Conservation (phyloP, 2,329 filamentous ascomycete species). For the Diaporthe batatas region DNA sequence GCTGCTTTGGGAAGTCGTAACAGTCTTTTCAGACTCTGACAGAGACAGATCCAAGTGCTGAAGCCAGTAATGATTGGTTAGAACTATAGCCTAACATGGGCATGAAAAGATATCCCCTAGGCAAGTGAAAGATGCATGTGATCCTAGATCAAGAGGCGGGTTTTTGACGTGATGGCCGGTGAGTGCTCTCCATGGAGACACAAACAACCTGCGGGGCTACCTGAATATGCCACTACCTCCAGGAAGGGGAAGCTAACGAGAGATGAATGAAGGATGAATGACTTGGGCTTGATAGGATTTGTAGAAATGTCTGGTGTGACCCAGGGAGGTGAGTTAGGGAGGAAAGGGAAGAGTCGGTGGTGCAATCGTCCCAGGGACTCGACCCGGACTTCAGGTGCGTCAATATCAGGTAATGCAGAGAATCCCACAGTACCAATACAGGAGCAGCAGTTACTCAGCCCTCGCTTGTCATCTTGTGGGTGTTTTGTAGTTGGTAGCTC, state of each 20-base stretch:
- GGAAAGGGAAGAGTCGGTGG: not conserved
- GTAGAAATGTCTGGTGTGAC: not conserved
- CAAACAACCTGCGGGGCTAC: not conserved
- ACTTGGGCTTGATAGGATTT: not conserved
- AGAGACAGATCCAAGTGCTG: not conserved
- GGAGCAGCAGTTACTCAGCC: not conserved
- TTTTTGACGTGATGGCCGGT: not conserved
- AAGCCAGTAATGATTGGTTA: not conserved
- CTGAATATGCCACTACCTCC: not conserved
- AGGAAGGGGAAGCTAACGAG: not conserved
- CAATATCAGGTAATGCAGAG: conserved; percentile 33
- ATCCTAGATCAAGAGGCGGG: not conserved
- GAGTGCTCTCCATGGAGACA: not conserved
- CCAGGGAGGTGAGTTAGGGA: not conserved
- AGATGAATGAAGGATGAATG: not conserved
- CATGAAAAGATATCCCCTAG: not conserved
- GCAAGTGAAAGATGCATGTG: no score
- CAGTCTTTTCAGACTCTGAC: not conserved
- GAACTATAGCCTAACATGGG: no score
- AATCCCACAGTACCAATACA: not conserved
- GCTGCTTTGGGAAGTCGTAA: not conserved
- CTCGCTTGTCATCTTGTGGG: not conserved
- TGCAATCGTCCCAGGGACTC: not conserved
- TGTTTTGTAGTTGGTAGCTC: not conserved
- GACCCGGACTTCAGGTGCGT: not conserved